Evolutionary conservation across 2,329 filamentous ascomycete genomes (phyloP), one percentile per base, ranked within the genome.

Genomic region (Aspergillus sp.): DNA sequence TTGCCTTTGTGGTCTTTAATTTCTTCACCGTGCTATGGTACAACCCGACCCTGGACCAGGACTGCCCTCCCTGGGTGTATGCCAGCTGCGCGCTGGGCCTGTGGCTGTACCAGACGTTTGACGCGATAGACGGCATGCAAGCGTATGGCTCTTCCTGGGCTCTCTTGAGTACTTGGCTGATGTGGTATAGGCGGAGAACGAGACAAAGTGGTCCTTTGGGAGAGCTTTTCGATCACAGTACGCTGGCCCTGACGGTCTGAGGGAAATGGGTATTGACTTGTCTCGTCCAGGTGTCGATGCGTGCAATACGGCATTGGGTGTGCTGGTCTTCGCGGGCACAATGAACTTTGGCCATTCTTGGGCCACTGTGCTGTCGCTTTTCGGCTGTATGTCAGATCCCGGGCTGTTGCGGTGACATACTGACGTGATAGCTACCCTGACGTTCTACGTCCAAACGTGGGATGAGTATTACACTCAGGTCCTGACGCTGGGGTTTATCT

Each of bases 371-470:
- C 66, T 86, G 37, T 78, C 74, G 4, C 73, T 95, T 11, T 94
- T 93, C 63, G 84, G 81, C 47, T 80, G 83, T 86, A 67, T 42
- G 76, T 61, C 20, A 12, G 15, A n/a, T 5, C 25, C 17, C 12
- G 5, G 3, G 8, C 20, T 12, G 7, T n/a, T n/a, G 4, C 11
- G 7, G 32, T 22, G 13, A 32, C 30, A 2, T 16, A 31, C 35
- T 49, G 28, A 47, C 30, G 15, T 26, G 8, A 20, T 19, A 86
- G 81, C 83, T 5, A 76, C 89, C 37, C 69, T 93, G 49, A 95
- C 91, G n/a, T 98, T 98, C 62, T 96, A 96, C 60, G 82, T 96
- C 26, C 91, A 96, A 60, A 96, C 91, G 20, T 98, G 91, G 91
- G 91, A 98, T 55, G 91, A 96, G 60, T 98, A 96, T 64, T 89